Base-by-base conservation (phyloP, 202 grass and related monocot species). In the Brachypodium distachyon region DNA sequence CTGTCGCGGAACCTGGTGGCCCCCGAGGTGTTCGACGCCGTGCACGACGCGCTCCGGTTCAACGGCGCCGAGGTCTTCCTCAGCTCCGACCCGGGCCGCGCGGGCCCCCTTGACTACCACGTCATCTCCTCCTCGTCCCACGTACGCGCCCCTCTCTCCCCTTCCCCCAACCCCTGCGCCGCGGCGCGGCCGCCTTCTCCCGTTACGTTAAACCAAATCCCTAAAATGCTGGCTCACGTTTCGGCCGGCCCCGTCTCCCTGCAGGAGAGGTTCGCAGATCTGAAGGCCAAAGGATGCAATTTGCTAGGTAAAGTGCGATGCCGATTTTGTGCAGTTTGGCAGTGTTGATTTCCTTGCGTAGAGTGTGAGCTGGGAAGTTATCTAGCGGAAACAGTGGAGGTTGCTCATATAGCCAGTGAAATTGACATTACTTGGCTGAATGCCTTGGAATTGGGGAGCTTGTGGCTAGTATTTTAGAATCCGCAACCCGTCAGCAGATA, bases 231-330 rank as follows among this genome's bases (percentile, higher is more conserved):
- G 32, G 44, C 8, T 74, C 31, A 33, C 32, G 10, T 27, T 69
- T 77, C 46, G 32, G 17, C 23, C n/a, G n/a, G n/a, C 12, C 3
- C 14, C 17, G 22, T 77, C 41, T 61, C 83, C 83, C 48, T 75
- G 62, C 80, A 98, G 95, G 95, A 98, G 64, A 98, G 78, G 73
- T 94, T 92, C 63, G 84, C 82, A 53, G 82, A 98, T 90, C 82
- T 98, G 33, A 91, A 72, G 66, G 72, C 76, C 18, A 94, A 88
- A 74, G 95, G 91, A 40, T 98, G 91, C 76, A 94, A 92, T 70
- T 79, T 98, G 39, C 87, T 94, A 0, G 95, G 95, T 94, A 84
- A 83, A 73, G 28, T 69, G 27, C 42, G 23, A n/a, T 31, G 29
- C 51, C 29, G 37, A 36, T 48, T 39, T 34, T 41, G 33, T 29